These are phyloP conservation scores for Salicornia ramosissima DNA, from an alignment of 148 eudicot genomes.

Conservation along the genomic window DNA sequence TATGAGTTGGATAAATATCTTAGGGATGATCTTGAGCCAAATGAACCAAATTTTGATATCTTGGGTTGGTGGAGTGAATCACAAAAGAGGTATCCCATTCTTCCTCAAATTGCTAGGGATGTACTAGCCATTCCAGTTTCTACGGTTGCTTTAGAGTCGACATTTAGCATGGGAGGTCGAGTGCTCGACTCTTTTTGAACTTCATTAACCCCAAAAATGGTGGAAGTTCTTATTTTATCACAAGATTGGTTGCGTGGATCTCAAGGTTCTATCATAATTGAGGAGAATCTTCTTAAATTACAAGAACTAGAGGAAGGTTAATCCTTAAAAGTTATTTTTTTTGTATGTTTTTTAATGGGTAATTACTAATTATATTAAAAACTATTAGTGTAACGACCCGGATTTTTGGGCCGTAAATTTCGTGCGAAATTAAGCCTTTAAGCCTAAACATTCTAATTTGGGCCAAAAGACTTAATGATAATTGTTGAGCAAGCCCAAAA, in stretches of 20 bases:
- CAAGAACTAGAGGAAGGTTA: background rate
- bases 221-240: background rate
- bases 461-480: no score
- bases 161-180: background rate
- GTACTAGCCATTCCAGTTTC: no score
- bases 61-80: slow-evolving; percentile 7
- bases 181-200: background rate
- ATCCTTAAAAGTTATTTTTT: background rate
- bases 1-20: background rate
- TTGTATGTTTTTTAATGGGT: background rate
- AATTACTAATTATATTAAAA: no score
- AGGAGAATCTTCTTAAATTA: background rate
- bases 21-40: background rate
- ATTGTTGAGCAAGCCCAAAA: no score
- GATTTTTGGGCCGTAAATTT: no score
- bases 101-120: background rate
- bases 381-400: no score
- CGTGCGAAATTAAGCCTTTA: no score
- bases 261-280: background rate
- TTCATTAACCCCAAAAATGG: slow-evolving; percentile 4
- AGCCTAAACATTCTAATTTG: no score
- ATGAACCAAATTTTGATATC: background rate
- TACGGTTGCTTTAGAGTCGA: background rate
- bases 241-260: slow-evolving; percentile 16
- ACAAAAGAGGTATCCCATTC: background rate